Evolutionary conservation across 768 basidiomycete genomes (phyloP).

Genomic region (Galerina sulciceps): DNA sequence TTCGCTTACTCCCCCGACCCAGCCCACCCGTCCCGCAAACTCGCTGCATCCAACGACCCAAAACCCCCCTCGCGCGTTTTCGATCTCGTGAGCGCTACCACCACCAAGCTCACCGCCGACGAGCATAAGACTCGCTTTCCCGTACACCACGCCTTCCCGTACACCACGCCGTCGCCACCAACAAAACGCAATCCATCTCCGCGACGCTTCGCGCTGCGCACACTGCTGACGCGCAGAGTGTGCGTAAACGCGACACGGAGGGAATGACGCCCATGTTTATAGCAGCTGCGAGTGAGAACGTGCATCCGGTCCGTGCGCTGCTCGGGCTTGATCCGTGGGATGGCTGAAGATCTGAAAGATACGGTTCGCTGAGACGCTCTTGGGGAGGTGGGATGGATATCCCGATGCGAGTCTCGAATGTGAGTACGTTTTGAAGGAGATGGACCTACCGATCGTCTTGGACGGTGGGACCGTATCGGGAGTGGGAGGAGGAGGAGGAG

Average conservation of each 20-base stretch:
- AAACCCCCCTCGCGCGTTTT: not conserved
- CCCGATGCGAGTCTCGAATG: not conserved
- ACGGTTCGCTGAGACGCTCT: not conserved
- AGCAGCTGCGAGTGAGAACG: constrained; percentile 1
- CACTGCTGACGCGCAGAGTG: not conserved
- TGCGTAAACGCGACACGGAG: not conserved
- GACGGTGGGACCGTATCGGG: no score
- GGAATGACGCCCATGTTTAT: constrained; percentile 12
- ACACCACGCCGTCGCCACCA: constrained; percentile 1
- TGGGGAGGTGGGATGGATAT: constrained; percentile 4
- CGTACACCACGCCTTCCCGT: no score
- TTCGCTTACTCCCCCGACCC: constrained; percentile 24
- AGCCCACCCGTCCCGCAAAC: constrained; percentile 24
- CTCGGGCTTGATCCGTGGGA: not conserved
- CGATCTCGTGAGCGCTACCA: not conserved
- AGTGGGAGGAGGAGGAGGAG: no score
- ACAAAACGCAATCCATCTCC: not conserved
- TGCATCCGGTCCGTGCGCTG: constrained; percentile 3
- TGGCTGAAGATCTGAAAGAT: constrained; percentile 2
- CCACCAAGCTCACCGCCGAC: not conserved
- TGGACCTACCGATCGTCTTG: not conserved
- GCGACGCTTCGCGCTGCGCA: not conserved
- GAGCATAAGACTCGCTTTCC: not conserved
- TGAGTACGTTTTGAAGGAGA: constrained; percentile 6
- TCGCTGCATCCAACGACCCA: constrained; percentile 1